Evolutionary conservation across 768 basidiomycete species (phyloP).

Genomic region (Xanthoconium purpureum): DNA sequence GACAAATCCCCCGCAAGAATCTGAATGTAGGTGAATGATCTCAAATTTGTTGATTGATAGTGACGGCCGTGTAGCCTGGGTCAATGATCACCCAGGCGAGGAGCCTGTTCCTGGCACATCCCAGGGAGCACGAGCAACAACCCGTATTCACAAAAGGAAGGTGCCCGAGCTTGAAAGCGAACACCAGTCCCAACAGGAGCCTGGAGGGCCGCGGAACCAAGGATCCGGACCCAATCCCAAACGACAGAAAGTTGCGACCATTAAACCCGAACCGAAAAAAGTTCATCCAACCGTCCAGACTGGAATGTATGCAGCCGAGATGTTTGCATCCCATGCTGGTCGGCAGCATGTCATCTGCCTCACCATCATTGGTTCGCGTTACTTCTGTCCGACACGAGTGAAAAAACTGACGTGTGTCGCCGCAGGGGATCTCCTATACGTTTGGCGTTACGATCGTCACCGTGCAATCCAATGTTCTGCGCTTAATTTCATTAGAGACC

Average conservation of each 20-base stretch:
- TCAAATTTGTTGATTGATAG: no score
- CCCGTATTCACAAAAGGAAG: not conserved
- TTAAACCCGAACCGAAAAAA: not conserved
- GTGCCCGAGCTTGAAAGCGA: not conserved
- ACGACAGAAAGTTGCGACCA: not conserved
- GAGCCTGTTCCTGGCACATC: no score
- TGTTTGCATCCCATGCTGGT: conserved; percentile 7
- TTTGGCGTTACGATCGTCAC: conserved; percentile 9
- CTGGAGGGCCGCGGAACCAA: not conserved
- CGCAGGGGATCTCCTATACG: not conserved
- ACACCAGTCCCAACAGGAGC: not conserved
- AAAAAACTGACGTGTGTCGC: not conserved
- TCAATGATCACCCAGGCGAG: no score
- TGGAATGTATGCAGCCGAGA: not conserved
- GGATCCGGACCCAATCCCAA: not conserved
- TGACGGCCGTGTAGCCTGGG: no score
- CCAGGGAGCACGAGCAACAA: no score
- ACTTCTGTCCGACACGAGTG: not conserved
- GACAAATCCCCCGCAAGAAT: no score
- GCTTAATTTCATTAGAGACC: not conserved
- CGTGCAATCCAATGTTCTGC: not conserved
- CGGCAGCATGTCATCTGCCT: conserved; percentile 3
- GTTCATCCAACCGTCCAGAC: not conserved
- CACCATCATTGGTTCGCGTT: not conserved
- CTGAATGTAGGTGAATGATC: no score